phyloP scores from a whole-genome alignment of 2,329 filamentous ascomycete genomes.

The Trichophaea hybrida region DNA sequence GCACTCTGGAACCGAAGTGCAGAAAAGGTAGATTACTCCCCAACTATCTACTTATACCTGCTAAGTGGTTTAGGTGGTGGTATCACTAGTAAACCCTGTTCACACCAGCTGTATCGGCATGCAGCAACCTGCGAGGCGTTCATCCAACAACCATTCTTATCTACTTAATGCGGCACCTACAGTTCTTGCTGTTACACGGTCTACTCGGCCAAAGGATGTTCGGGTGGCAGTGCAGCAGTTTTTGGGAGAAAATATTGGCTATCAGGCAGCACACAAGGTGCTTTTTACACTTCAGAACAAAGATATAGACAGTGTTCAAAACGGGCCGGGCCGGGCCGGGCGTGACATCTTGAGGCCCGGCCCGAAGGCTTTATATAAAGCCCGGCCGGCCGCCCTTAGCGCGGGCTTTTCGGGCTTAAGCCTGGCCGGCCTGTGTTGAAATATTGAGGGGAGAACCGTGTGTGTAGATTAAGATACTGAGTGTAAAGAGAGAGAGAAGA shows the following conservation, averaged over 20 bases:
- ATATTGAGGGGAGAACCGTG: no score
- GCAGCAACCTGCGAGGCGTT: neutral
- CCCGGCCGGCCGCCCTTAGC: no score
- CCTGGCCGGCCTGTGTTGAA: no score
- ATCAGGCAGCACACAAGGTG: conserved; percentile 5
- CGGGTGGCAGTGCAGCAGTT: neutral
- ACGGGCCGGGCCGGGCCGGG: no score
- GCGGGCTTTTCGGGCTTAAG: no score
- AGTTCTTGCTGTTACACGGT: neutral
- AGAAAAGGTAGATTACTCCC: neutral
- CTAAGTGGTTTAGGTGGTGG: neutral
- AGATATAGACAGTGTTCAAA: neutral
- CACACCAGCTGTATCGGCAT: neutral
- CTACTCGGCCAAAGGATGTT: neutral
- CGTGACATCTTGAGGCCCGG: no score
- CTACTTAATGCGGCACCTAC: neutral
- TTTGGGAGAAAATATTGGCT: neutral
- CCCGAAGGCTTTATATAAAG: no score
- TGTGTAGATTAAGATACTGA: no score
- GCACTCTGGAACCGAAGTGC: neutral
- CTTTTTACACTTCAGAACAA: neutral
- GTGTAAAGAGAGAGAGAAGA: no score
- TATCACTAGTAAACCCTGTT: neutral
- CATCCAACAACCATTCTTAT: neutral
- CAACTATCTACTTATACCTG: neutral